Base-by-base conservation (phyloP, 768 basidiomycete genomes). In the Kwoniella europaea region DNA sequence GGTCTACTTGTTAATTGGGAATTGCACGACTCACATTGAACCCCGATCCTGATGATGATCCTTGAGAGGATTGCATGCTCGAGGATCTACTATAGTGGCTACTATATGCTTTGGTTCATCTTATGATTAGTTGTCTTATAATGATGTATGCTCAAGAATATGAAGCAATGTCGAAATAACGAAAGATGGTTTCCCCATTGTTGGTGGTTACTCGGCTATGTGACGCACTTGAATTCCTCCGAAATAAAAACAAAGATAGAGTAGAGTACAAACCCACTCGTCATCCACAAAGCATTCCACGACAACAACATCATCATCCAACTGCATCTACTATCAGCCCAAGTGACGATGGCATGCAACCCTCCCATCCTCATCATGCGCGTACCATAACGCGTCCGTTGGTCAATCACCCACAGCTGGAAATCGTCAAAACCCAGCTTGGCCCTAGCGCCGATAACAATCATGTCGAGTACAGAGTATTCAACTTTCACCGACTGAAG, bases 391-490 rank as follows among this genome's bases (percentile, higher is more conserved):
- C 54, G 20, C 41, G 43, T 35, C 75, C 69, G 1, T 41, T 71
- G 9, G 24, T 10, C 6, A 7, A 41, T 12, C 72, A 76, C 44
- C 74, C 63, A 6, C 71, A 77, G 44, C 44, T 77, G 10, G 43
- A 57, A 4, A 70, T 72, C 58, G 61, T 76, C 59, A 15, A 22
- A 1, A 65, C 71, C 1, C 65, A 35, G 27, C 60, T 71, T 35
- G 35, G 54, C 10, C 9, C 58, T 27, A 57, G 13, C 53, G 18
- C 22, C 15, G 46, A 15, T 50, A n/a, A 2, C 18, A 22, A 15
- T 35, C 22, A 55, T 59, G 66, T 70, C 60, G 78, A 79, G 52
- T 79, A 74, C 44, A 53, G 76, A 35, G 74, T 79, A 5, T 67
- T 74, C 63, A 75, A 77, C 27, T 72, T 63, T 53, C 58, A 61